Evolutionary conservation across 1,284 basidiomycete genomes (phyloP), one percentile per base, ranked within the genome.

Genomic region (Trametes versicolor): DNA sequence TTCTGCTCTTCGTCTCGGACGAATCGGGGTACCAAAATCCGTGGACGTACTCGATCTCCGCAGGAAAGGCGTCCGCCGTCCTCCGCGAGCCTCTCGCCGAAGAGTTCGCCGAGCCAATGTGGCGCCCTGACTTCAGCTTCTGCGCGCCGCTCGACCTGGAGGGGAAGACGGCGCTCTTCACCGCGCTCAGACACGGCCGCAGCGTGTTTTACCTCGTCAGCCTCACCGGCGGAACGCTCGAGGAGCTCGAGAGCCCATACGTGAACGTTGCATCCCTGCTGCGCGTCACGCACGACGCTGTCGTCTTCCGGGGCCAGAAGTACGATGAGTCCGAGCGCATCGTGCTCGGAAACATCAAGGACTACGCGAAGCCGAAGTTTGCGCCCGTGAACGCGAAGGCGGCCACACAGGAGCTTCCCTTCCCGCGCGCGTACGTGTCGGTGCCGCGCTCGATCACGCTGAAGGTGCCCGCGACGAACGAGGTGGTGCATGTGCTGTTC

Each of bases 11-110:
- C 78, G 86, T 87, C 21, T 85, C 81, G 47, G 93, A 95, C 71
- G 79, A 81, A 55, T 84, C 87, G n/a, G 89, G 89, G 0, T 95
- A 83, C 72, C 81, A 86, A 58, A 93, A 94, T 70, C 91, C 91
- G 0, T 93, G 87, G 82, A 80, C 76, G 45, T 89, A 86, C 74
- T 73, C 74, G 9, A 60, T 82, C 37, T 62, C 73, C 0, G 70
- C 75, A 21, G 76, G 77, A 2, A 75, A 75, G 52, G 78, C 81
- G 2, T 72, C 72, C 0, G 77, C 83, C 0, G 76, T 89, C 2
- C 79, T 93, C 10, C 67, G 80, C 0, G 64, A 78, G 27, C 80
- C 87, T 0, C 60, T 87, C 2, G 69, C 78, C 13, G 73, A 86
- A 55, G 93, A 94, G 70, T 93, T 92, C 72, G 81, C 80, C 13